Evolutionary conservation across 179 eudicot genomes (phyloP), one percentile per base, ranked within the genome.

Genomic region (Drosera spatulata): DNA sequence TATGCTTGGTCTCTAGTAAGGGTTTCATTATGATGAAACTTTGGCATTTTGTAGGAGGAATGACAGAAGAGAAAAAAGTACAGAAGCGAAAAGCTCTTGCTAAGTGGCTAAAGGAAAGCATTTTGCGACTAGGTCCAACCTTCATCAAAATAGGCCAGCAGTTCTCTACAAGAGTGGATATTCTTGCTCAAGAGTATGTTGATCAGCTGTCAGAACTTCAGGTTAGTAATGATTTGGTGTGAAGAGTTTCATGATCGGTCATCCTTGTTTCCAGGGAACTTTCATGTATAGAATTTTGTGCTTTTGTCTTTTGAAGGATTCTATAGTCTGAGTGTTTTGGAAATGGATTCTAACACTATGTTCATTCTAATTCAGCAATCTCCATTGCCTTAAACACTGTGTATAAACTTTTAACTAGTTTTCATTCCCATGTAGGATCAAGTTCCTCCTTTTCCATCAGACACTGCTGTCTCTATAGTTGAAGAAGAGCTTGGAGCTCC

Each of bases 201-300:
- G 99, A 93, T 77, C 97, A 93, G 60, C 82, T 93, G 62, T 89
- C 99, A 41, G 97, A 93, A 81, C 97, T 93, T 77, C 99, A 93
- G 97, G 99, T 93, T 51, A 43, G 67, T 38, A 54, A 55, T 55
- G 41, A 9, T 37, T 33, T 14, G 39, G 39, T 22, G 33, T 22
- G 14, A 39, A 37, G 41, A 55, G 9, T 4, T 3, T 55, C 12
- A 2, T 55, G 58, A 55, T n/a, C 12, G n/a, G 39, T 39, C 58
- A 55, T 4, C n/a, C 41, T 33, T 6, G 41, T 55, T 22, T 22
- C 33, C 33, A 22, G 33, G 33, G 33, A 22, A 22, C 33, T 22
- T 1, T 22, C 33, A 22, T 22, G 33, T 22, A 22, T 22, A 22
- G 33, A 22, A 22, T 22, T 22, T 22, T 22, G 33, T 22, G 33